Evolutionary conservation across 1,284 basidiomycete genomes (phyloP), one percentile per base, ranked within the genome.

Genomic region (Cerrena zonata): DNA sequence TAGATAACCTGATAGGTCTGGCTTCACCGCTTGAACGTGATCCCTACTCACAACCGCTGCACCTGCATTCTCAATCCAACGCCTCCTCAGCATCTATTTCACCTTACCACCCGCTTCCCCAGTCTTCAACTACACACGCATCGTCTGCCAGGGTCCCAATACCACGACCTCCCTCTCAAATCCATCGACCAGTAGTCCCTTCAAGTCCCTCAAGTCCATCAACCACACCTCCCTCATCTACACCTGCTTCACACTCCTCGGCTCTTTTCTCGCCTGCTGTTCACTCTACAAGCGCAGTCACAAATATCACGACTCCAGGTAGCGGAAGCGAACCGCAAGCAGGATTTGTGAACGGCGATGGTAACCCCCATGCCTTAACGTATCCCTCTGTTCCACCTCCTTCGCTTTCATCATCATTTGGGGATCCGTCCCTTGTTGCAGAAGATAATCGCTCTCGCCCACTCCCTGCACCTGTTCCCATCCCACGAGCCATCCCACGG

Each of bases 1-100:
- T 89, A 23, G 87, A 91, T 56, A 82, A 82, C 61, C 68, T 90
- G 49, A 82, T 89, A 51, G 86, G 86, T 5, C 63, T 88, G 25
- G 68, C 76, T 11, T 51, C 55, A 22, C 75, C 82, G 5, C 50
- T 70, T 0, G n/a, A n/a, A n/a, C 24, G 37, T n/a, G 87, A 89
- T 51, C 78, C 84, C 4, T 79, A 77, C 58, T 81, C 83, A 5
- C 85, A 86, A 56, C 81, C 84, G 2, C 82, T 76, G 1, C 84
- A 88, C 60, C 75, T 74, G 5, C 74, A 83, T 13, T 72, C 75
- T 26, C 63, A 68, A 19, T 76, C 74, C 40, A 65, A 65, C 34
- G 48, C 70, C 0, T 76, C 75, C 7, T 79, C 78, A 1, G 74
- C 75, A 5, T 71, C 73, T 18, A 74, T 73, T 27, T 81, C 79